Conservation (phyloP, 1,284 basidiomycete species). For the Rhodotorula sp. region DNA sequence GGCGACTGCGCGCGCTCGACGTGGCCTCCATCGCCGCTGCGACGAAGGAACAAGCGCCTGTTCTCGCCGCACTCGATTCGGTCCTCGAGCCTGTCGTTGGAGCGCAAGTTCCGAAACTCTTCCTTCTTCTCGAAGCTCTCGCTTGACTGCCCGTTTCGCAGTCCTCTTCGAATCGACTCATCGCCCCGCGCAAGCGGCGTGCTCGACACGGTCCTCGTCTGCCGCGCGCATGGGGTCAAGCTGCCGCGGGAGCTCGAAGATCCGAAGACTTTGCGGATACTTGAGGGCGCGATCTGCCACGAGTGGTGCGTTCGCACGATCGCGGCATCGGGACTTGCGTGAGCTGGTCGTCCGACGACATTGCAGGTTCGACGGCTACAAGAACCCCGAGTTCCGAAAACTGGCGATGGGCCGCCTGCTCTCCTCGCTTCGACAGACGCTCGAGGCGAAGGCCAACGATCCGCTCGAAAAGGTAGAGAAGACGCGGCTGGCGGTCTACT, state of each 20-base stretch:
- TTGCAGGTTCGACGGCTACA: conserved; percentile 37
- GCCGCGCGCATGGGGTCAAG: conserved; percentile 37
- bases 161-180: conserved; percentile 39
- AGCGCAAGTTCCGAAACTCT: background rate
- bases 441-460: conserved; percentile 25
- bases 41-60: conserved; percentile 28
- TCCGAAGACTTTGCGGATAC: conserved; percentile 17
- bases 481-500: conserved; percentile 35
- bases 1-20: conserved; percentile 34
- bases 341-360: too few relatives aligned
- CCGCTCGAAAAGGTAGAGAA: conserved; percentile 10
- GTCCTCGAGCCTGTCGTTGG: conserved; percentile 28
- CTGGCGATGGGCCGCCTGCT: conserved; percentile 44
- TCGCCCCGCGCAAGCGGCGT: conserved; percentile 41
- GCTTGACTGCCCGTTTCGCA: conserved; percentile 1
- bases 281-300: conserved; percentile 37
- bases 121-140: background rate
- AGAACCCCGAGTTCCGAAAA: conserved; percentile 27
- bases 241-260: conserved; percentile 37
- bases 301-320: conserved; percentile 29
- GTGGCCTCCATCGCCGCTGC: conserved; percentile 22
- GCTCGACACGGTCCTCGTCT: conserved; percentile 41
- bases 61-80: conserved; percentile 33
- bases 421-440: conserved; percentile 17
- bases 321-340: background rate